These are phyloP conservation scores for Phaseolus coccineus DNA, from an alignment of 331 rosid genomes.

Conservation along the genomic window DNA sequence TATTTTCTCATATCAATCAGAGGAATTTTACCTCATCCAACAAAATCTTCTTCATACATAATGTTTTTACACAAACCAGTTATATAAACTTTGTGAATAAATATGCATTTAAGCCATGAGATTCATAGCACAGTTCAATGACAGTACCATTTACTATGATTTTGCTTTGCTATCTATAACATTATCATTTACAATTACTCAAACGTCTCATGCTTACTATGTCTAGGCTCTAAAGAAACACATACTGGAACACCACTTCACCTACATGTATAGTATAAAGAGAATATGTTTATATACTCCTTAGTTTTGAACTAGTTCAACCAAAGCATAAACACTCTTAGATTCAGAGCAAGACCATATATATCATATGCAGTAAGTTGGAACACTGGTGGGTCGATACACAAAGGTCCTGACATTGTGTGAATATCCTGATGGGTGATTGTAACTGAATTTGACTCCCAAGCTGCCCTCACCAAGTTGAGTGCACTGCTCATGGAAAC, in stretches of 20 bases:
- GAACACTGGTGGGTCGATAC: constrained; percentile 63
- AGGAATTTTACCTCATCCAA: too few relatives aligned
- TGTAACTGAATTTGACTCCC: constrained; percentile 86
- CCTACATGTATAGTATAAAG: constrained; percentile 13
- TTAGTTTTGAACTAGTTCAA: constrained; percentile 37
- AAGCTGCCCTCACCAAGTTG: constrained; percentile 68
- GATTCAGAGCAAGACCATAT: constrained; percentile 30
- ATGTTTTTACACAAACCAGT: too few relatives aligned
- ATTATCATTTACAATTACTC: constrained; percentile 38
- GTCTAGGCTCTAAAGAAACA: constrained; percentile 10
- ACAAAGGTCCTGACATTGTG: constrained; percentile 79
- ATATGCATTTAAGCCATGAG: not conserved
- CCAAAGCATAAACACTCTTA: constrained; percentile 36
- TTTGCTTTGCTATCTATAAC: constrained; percentile 5
- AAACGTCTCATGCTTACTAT: constrained; percentile 24
- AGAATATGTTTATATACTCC: constrained; percentile 12
- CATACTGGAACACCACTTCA: constrained; percentile 36
- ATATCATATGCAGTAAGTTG: constrained; percentile 82
- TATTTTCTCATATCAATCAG: too few relatives aligned
- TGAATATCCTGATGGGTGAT: constrained; percentile 83
- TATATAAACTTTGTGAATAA: not conserved
- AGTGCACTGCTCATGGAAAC: constrained; percentile 90
- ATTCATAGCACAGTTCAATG: not conserved
- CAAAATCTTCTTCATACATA: too few relatives aligned
- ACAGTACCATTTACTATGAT: constrained; percentile 16